Percentiles rank a stretch among this genome's conserved stretches.
Evolutionary conservation across 2,329 filamentous ascomycete genomes (phyloP).

Genomic region (Pestalotiopsis sp.): DNA sequence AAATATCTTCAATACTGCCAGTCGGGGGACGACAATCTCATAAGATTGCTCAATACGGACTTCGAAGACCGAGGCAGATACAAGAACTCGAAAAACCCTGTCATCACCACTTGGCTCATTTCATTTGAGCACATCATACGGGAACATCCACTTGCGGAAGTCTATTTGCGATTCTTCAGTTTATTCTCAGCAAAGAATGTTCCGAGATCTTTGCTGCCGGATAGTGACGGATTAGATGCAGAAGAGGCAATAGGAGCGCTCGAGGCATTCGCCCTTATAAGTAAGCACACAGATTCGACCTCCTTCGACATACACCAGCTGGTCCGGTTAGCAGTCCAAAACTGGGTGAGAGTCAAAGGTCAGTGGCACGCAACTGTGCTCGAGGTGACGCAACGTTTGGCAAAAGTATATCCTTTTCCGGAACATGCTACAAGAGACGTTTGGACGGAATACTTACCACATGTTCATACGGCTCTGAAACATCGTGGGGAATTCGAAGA

Average conservation of each 20-base stretch:
- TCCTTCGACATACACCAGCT: constrained; percentile 13
- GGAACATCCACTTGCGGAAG: not conserved
- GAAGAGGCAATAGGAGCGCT: not conserved
- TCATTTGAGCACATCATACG: not conserved
- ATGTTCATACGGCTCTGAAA: not conserved
- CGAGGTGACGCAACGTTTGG: not conserved
- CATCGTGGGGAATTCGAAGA: not conserved
- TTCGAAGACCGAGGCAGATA: constrained; percentile 35
- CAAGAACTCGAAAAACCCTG: constrained; percentile 25
- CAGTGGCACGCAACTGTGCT: constrained; percentile 9
- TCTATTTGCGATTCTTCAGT: not conserved
- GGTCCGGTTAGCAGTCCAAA: constrained; percentile 15
- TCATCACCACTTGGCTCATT: constrained; percentile 35
- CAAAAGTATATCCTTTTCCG: not conserved
- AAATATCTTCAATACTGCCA: constrained; percentile 31
- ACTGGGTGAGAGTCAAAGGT: constrained; percentile 14
- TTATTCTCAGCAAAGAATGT: not conserved
- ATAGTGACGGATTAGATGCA: not conserved
- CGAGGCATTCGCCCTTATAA: not conserved
- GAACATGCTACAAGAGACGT: not conserved
- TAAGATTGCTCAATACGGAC: constrained; percentile 29
- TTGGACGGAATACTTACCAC: constrained; percentile 13
- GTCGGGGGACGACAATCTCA: constrained; percentile 22
- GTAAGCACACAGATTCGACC: not conserved
- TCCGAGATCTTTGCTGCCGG: not conserved